Percentiles rank a stretch among this genome's conserved stretches.
Evolutionary conservation across 2,329 filamentous ascomycete species (phyloP).

Genomic region (Cordyceps farinosa): DNA sequence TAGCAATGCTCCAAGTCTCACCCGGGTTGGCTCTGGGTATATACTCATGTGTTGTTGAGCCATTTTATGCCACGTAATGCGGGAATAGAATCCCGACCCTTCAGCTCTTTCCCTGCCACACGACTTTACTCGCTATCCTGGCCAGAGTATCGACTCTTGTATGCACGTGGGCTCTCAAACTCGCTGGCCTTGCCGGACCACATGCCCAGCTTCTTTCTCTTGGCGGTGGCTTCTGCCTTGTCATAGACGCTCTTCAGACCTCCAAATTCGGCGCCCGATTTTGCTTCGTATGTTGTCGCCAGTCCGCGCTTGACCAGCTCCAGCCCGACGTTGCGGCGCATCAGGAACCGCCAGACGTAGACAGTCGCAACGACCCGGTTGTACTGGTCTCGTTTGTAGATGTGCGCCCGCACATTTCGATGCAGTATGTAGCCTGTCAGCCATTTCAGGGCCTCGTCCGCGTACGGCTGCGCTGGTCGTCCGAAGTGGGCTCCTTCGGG

Average conservation of each 20-base stretch:
- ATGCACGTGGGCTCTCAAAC: slow-evolving; percentile 83
- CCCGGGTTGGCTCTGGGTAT: neutral
- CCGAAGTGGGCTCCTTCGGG: slow-evolving; percentile 94
- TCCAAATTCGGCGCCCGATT: slow-evolving; percentile 85
- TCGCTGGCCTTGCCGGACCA: slow-evolving; percentile 64
- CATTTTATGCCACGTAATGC: neutral
- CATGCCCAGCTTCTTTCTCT: slow-evolving; percentile 63
- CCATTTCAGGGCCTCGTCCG: slow-evolving; percentile 77
- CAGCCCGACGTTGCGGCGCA: slow-evolving; percentile 76
- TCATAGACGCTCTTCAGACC: slow-evolving; percentile 62
- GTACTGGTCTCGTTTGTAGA: slow-evolving; percentile 88
- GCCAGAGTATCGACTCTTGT: slow-evolving; percentile 56
- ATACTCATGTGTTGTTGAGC: neutral
- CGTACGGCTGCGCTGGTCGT: slow-evolving; percentile 76
- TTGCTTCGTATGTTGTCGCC: slow-evolving; percentile 92
- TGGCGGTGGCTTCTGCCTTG: slow-evolving; percentile 63
- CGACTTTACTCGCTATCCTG: neutral
- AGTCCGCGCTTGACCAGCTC: slow-evolving; percentile 84
- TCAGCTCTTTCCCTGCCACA: neutral
- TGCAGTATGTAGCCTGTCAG: slow-evolving; percentile 69
- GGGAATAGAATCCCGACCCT: neutral
- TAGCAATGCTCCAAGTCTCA: neutral
- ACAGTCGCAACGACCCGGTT: slow-evolving; percentile 86
- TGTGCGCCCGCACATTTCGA: slow-evolving; percentile 72
- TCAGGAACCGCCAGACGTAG: slow-evolving; percentile 64